These are phyloP conservation scores for Ramaria sp. DNA, from an alignment of 768 basidiomycete species.

Conservation along the genomic window DNA sequence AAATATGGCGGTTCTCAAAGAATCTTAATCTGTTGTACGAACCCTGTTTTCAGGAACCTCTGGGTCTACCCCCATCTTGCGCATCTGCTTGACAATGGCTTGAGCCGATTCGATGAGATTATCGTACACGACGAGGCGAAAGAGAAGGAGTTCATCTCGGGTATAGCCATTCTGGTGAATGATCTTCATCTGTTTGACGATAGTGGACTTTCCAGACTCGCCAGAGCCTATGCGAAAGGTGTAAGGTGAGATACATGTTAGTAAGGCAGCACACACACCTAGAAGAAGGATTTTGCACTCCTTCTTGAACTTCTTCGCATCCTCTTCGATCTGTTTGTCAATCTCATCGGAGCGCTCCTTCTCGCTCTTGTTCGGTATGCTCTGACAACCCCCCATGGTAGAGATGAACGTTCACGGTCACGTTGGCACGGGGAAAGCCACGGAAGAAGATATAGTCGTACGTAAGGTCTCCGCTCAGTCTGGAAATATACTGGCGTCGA, in stretches of 20 bases:
- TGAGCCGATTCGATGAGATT: conserved; percentile 87
- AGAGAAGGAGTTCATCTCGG: conserved; percentile 62
- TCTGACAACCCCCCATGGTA: conserved; percentile 12
- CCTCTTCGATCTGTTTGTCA: conserved; percentile 80
- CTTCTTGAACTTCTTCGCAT: conserved; percentile 65
- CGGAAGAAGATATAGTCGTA: not conserved
- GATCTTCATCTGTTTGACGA: conserved; percentile 99
- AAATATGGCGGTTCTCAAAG: conserved; percentile 13
- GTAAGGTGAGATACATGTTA: conserved; percentile 1
- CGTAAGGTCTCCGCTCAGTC: not conserved
- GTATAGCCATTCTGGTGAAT: conserved; percentile 91
- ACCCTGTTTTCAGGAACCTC: conserved; percentile 16
- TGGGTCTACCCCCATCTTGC: conserved; percentile 76
- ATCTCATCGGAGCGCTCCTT: conserved; percentile 61
- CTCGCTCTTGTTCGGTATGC: conserved; percentile 19
- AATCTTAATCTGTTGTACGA: not conserved
- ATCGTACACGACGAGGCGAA: conserved; percentile 68
- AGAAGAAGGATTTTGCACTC: conserved; percentile 90
- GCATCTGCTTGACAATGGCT: conserved; percentile 74
- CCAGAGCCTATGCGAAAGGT: conserved; percentile 59
- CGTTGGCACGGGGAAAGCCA: not conserved
- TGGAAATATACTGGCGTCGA: not conserved
- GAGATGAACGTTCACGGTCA: not conserved
- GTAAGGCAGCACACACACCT: conserved; percentile 39
- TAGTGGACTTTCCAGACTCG: conserved; percentile 90